Conservation (phyloP, 176 grass and related monocot species). For the Hsuehochloa calcarea region DNA sequence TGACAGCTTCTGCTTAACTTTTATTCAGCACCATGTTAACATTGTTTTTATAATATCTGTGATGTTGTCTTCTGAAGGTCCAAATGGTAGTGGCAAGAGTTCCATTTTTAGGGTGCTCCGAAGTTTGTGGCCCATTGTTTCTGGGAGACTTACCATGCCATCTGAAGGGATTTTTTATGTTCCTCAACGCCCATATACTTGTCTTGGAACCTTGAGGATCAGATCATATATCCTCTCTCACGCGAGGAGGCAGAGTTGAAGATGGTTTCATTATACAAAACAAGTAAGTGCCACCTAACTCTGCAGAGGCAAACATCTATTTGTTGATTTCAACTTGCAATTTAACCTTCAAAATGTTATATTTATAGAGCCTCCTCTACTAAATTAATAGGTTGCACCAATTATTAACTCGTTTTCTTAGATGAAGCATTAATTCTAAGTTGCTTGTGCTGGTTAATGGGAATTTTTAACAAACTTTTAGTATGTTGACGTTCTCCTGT, state of each 20-base stretch:
- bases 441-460: constrained; percentile 3
- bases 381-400: neutral
- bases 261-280: constrained; percentile 46
- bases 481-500: neutral
- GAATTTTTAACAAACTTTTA: neutral
- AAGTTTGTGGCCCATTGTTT: constrained; percentile 83
- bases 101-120: constrained; percentile 92
- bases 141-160: constrained; percentile 71
- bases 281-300: constrained; percentile 39
- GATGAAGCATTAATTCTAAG: neutral
- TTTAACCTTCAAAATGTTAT: neutral
- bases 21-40: neutral
- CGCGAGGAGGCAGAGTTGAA: constrained; percentile 71
- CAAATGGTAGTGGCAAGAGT: constrained; percentile 98
- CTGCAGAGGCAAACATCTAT: neutral
- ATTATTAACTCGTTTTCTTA: neutral
- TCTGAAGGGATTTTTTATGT: constrained; percentile 74
- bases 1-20: neutral
- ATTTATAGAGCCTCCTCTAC: neutral
- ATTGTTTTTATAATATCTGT: constrained; percentile 36
- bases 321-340: neutral
- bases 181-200: constrained; percentile 89
- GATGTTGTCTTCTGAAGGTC: constrained; percentile 54
- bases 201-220: constrained; percentile 96
- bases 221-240: constrained; percentile 93